These are phyloP conservation scores for Periconia sp. DNA, from an alignment of 2,329 filamentous ascomycete genomes.

Conservation along the genomic window DNA sequence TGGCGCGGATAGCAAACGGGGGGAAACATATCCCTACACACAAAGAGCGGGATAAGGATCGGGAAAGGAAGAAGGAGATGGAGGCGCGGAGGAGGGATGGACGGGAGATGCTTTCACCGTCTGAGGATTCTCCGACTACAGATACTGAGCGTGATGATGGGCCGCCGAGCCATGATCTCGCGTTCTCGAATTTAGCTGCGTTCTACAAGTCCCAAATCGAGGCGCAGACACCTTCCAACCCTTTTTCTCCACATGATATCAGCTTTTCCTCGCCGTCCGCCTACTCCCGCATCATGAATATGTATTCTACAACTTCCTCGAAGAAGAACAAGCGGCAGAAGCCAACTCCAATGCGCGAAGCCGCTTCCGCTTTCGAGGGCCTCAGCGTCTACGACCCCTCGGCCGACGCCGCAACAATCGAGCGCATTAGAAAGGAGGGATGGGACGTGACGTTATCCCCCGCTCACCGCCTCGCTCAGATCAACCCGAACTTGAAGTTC, in stretches of 20 bases:
- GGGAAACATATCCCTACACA: conserved; percentile 47
- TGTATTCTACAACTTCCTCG: conserved; percentile 70
- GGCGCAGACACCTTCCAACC: conserved; percentile 57
- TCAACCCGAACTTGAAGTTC: conserved; percentile 64
- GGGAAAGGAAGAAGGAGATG: conserved; percentile 42
- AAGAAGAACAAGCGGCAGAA: conserved; percentile 66
- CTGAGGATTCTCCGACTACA: conserved; percentile 20
- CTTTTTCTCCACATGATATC: conserved; percentile 51
- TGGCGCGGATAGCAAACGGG: conserved; percentile 69
- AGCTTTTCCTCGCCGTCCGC: conserved; percentile 77
- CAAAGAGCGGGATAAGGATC: conserved; percentile 48
- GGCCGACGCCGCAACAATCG: conserved; percentile 65
- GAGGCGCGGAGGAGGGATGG: conserved; percentile 27
- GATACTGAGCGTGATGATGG: conserved; percentile 12
- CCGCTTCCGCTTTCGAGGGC: conserved; percentile 72
- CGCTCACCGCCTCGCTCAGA: conserved; percentile 59
- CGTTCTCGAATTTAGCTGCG: conserved; percentile 74
- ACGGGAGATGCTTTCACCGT: conserved; percentile 22
- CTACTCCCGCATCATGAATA: conserved; percentile 85
- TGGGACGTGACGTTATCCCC: conserved; percentile 68
- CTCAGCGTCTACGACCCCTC: conserved; percentile 67
- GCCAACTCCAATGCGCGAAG: conserved; percentile 80
- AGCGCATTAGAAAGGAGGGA: conserved; percentile 62
- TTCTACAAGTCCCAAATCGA: conserved; percentile 85
- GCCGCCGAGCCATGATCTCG: conserved; percentile 66